These are phyloP conservation scores for Malassezia furfur DNA, from an alignment of 1,284 basidiomycete genomes.

Conservation along the genomic window DNA sequence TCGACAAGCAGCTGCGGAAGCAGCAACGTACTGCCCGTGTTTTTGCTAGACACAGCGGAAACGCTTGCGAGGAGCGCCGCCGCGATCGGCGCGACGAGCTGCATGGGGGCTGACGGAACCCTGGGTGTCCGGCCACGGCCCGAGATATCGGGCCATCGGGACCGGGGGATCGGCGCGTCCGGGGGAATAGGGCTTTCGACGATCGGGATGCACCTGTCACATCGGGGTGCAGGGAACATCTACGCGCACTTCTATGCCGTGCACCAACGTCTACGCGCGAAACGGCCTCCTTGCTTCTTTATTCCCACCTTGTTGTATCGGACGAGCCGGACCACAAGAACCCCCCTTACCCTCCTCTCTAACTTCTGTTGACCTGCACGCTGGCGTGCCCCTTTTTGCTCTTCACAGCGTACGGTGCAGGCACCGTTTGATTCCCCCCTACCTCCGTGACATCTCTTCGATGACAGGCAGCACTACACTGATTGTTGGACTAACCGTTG, in stretches of 20 bases:
- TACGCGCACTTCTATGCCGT: background rate
- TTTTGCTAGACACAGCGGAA: too few relatives aligned
- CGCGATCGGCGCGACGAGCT: background rate
- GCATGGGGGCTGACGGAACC: background rate
- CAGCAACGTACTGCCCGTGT: background rate
- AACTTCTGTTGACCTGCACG: constrained; percentile 1
- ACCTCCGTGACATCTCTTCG: background rate
- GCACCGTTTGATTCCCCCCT: background rate
- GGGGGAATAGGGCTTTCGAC: too few relatives aligned
- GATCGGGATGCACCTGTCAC: too few relatives aligned
- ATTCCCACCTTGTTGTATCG: background rate
- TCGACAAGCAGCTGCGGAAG: constrained; percentile 11
- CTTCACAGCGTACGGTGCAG: constrained; percentile 5
- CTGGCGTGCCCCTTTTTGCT: constrained; percentile 8
- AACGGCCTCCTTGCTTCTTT: background rate
- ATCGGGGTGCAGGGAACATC: background rate
- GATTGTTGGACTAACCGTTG: constrained; percentile 8
- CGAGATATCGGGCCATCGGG: too few relatives aligned
- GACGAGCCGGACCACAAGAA: background rate
- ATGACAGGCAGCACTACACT: constrained; percentile 2
- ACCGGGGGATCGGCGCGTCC: too few relatives aligned
- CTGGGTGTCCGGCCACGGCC: too few relatives aligned
- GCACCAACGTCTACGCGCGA: background rate
- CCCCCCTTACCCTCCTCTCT: background rate
- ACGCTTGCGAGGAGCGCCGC: background rate